Percentiles rank a stretch among this genome's conserved stretches.
Conservation (phyloP, 2,329 filamentous ascomycete species). For the Clonostachys chloroleuca region DNA sequence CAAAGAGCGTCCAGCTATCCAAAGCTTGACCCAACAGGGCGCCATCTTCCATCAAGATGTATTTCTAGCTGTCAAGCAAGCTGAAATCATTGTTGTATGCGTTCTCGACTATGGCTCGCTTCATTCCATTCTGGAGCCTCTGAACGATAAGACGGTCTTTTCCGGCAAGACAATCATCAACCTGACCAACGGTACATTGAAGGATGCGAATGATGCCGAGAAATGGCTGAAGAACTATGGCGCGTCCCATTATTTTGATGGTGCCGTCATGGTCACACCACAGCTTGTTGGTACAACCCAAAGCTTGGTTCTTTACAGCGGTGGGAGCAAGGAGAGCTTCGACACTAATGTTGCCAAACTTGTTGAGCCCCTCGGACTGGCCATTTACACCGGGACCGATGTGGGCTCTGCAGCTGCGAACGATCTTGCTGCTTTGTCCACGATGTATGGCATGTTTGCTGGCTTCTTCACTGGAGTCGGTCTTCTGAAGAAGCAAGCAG, state of each 20-base stretch:
- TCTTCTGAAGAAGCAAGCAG: slow-evolving; percentile 10
- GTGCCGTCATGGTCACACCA: slow-evolving; percentile 19
- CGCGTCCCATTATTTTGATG: slow-evolving; percentile 14
- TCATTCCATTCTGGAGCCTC: slow-evolving; percentile 2
- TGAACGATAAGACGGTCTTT: slow-evolving; percentile 1
- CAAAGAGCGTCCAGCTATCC: slow-evolving; percentile 6
- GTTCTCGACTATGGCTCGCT: slow-evolving; percentile 15
- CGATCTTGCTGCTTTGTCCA: slow-evolving; percentile 14
- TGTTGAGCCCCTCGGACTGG: slow-evolving; percentile 8
- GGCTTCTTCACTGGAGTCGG: slow-evolving; percentile 14
- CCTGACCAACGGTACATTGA: slow-evolving; percentile 17
- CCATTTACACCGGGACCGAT: slow-evolving; percentile 9
- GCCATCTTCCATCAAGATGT: slow-evolving; percentile 2
- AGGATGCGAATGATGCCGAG: slow-evolving; percentile 10
- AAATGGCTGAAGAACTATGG: slow-evolving; percentile 6
- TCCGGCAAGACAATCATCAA: slow-evolving; percentile 16
- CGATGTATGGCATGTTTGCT: slow-evolving; percentile 18
- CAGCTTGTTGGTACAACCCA: slow-evolving; percentile 14
- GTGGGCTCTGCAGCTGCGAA: slow-evolving; percentile 11
- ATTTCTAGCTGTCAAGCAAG: slow-evolving; percentile 5
- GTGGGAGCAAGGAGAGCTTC: slow-evolving; percentile 8
- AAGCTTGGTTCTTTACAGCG: slow-evolving; percentile 12
- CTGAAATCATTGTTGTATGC: slow-evolving; percentile 12
- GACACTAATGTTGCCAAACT: slow-evolving; percentile 3
- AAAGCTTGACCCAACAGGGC: slow-evolving; percentile 5